Evolutionary conservation across 1,284 basidiomycete species (phyloP).

Genomic region (Heliocybe sulcata): DNA sequence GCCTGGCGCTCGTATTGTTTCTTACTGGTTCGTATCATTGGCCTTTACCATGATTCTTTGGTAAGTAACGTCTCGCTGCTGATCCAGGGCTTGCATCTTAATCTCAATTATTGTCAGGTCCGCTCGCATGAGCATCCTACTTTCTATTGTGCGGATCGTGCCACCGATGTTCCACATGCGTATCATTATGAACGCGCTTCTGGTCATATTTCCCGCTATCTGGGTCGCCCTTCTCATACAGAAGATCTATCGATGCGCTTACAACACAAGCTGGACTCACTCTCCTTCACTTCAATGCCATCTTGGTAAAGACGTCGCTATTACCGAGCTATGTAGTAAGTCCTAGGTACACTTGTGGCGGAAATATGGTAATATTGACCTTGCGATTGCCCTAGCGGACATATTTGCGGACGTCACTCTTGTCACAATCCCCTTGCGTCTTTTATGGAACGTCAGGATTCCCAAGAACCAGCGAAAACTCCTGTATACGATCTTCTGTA

Average conservation of each 20-base stretch:
- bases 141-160: conserved; percentile 19
- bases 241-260: not conserved
- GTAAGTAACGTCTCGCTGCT: not conserved
- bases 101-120: conserved; percentile 9
- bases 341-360: not conserved
- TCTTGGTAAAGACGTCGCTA: not conserved
- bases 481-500: conserved; percentile 19
- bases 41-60: not conserved
- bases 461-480: conserved; percentile 18
- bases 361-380: not conserved
- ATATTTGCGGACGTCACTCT: conserved; percentile 17
- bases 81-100: not conserved
- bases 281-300: not conserved
- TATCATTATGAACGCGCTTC: not conserved
- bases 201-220: not conserved
- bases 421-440: conserved; percentile 15
- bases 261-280: not conserved
- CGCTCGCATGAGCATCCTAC: conserved; percentile 21
- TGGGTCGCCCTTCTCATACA: not conserved
- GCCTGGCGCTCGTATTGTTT: not conserved
- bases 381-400: not conserved
- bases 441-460: conserved; percentile 19
- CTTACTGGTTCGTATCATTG: not conserved
- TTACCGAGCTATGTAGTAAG: not conserved
- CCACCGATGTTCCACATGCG: conserved; percentile 11